phyloP scores from a whole-genome alignment of 148 eudicot genomes.

The Salicornia ramosissima region DNA sequence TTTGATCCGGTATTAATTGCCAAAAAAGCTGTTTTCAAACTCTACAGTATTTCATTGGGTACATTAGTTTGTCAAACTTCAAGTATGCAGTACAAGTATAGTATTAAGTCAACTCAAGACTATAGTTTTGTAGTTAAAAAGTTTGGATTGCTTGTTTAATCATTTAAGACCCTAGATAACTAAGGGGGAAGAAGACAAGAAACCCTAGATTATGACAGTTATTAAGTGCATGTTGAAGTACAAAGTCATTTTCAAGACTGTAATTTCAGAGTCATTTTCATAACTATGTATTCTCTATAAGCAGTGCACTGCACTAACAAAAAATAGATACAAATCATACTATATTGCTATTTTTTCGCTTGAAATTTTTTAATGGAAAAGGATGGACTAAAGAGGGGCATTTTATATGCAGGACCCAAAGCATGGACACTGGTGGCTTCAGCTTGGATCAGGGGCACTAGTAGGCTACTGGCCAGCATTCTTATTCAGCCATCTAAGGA shows the following conservation, averaged over 20 bases:
- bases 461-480: conserved; percentile 93
- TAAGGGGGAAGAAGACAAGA: background rate
- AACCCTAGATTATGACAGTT: background rate
- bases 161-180: background rate
- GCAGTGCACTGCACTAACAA: conserved; percentile 10
- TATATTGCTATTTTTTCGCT: background rate
- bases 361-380: too few relatives aligned
- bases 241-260: background rate
- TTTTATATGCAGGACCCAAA: conserved; percentile 71
- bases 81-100: too few relatives aligned
- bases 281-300: background rate
- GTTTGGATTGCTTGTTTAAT: background rate
- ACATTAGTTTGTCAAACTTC: background rate
- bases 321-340: background rate
- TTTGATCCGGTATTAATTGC: background rate
- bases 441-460: conserved; percentile 72
- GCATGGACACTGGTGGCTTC: conserved; percentile 98
- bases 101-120: too few relatives aligned
- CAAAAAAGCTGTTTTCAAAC: too few relatives aligned
- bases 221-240: conserved; percentile 9
- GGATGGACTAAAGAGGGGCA: background rate
- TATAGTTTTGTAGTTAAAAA: too few relatives aligned
- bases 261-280: background rate
- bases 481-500: conserved; percentile 70
- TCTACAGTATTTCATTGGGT: background rate